Evolutionary conservation across 75 land plant genomes (phyloP).

Genomic region (Pinus albicaulis): DNA sequence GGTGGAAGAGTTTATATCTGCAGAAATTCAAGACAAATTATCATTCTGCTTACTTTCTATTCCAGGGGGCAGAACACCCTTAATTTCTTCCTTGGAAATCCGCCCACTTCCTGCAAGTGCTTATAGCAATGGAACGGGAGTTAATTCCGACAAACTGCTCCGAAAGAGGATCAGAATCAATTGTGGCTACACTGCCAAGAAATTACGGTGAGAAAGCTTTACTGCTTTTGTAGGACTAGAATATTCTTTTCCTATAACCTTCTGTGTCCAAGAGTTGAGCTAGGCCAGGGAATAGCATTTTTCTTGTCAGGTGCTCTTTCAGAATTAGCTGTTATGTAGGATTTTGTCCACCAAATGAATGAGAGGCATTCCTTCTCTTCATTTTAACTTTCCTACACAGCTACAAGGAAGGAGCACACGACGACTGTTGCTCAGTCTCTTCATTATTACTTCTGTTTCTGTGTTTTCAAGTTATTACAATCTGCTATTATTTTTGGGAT

Average conservation of each 20-base stretch:
- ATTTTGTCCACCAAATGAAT: not conserved
- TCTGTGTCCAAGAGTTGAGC: conserved; percentile 1
- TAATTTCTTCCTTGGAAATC: conserved; percentile 65
- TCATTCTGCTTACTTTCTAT: conserved; percentile 48
- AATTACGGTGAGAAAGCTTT: conserved; percentile 20
- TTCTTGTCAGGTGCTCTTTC: not conserved
- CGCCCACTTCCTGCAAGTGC: conserved; percentile 58
- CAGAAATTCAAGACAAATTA: conserved; percentile 31
- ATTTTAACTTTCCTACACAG: not conserved
- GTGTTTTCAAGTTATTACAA: not conserved
- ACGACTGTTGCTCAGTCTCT: not conserved
- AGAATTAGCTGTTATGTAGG: not conserved
- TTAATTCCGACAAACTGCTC: conserved; percentile 18
- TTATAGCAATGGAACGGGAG: conserved; percentile 35
- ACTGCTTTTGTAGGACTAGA: not conserved
- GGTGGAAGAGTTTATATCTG: conserved; percentile 61
- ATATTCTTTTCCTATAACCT: not conserved
- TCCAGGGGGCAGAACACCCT: conserved; percentile 45
- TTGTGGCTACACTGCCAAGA: conserved; percentile 50
- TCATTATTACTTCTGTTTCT: not conserved
- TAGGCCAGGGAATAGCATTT: not conserved
- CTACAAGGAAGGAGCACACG: not conserved
- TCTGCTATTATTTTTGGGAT: not conserved
- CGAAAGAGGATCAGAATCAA: conserved; percentile 50
- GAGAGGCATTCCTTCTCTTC: not conserved